Evolutionary conservation across 805 yeast species (phyloP).

Genomic region (Teunomyces cretensis): DNA sequence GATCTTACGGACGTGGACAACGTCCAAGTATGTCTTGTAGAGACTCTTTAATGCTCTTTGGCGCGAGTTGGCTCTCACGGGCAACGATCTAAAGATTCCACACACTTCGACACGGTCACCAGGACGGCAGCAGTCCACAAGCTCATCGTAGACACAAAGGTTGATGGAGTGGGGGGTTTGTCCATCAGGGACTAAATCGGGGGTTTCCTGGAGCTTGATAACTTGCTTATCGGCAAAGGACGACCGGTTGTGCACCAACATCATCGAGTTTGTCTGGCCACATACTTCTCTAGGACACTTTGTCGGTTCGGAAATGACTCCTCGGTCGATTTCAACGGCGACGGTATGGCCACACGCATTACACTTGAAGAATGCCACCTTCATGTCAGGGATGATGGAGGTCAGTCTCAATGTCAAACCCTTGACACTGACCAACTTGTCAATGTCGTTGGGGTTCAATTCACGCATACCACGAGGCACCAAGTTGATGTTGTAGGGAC

Average conservation of each 20-base stretch:
- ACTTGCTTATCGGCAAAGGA: constrained; percentile 95
- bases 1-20: constrained; percentile 85
- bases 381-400: constrained; percentile 95
- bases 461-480: constrained; percentile 28
- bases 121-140: constrained; percentile 91
- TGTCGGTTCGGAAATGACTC: constrained; percentile 89
- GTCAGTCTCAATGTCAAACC: constrained; percentile 89
- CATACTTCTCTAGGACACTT: constrained; percentile 90
- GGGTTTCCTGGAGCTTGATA: constrained; percentile 90
- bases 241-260: constrained; percentile 86
- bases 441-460: constrained; percentile 42
- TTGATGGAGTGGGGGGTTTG: constrained; percentile 98
- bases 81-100: constrained; percentile 90
- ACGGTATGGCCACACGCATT: constrained; percentile 91
- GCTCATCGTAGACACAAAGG: constrained; percentile 90
- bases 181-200: constrained; percentile 95
- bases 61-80: constrained; percentile 83
- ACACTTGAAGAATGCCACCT: constrained; percentile 93
- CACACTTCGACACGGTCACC: constrained; percentile 96
- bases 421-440: constrained; percentile 85
- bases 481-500: constrained; percentile 82
- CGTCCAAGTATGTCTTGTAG: constrained; percentile 92
- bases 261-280: constrained; percentile 82
- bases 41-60: constrained; percentile 81
- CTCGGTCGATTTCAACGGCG: constrained; percentile 90